phyloP scores from a whole-genome alignment of 768 basidiomycete genomes.

The Peribolospora baueri region DNA sequence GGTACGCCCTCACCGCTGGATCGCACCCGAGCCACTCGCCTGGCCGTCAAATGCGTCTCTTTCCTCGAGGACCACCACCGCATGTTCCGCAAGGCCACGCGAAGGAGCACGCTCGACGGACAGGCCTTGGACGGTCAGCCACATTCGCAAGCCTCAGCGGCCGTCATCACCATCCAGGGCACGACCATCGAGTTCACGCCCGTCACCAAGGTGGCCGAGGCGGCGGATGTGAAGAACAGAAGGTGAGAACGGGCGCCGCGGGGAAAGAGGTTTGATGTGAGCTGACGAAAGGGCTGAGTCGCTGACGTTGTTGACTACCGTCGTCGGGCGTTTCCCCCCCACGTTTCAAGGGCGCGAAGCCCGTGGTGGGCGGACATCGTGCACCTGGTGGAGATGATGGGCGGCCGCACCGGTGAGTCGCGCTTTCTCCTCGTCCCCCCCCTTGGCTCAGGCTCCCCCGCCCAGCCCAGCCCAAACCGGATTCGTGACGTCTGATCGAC shows the following conservation, averaged over 20 bases:
- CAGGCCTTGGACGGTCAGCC: background rate
- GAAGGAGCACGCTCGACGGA: background rate
- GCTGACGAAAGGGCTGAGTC: too few species aligned
- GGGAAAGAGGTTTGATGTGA: too few species aligned
- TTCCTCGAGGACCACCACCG: slow-evolving; percentile 58
- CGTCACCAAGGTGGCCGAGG: slow-evolving; percentile 53
- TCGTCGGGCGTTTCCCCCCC: too few species aligned
- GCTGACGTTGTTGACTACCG: too few species aligned
- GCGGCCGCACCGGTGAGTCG: too few species aligned
- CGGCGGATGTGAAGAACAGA: slow-evolving; percentile 77
- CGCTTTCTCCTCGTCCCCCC: too few species aligned
- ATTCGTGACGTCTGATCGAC: too few species aligned
- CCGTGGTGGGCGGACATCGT: too few species aligned
- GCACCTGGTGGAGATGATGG: too few species aligned
- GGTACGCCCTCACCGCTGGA: slow-evolving; percentile 87
- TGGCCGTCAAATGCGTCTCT: slow-evolving; percentile 75
- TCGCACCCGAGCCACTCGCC: slow-evolving; percentile 66
- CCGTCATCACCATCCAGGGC: slow-evolving; percentile 76
- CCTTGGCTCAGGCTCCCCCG: too few species aligned
- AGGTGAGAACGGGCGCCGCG: slow-evolving; percentile 25
- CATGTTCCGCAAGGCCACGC: slow-evolving; percentile 27
- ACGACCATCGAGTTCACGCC: slow-evolving; percentile 58
- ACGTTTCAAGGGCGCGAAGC: too few species aligned
- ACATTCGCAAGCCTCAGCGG: slow-evolving; percentile 25
- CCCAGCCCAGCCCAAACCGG: too few species aligned